Percentiles rank a stretch among this genome's conserved stretches.
phyloP scores from a whole-genome alignment of 495 filamentous ascomycete species.

The Recurvomyces mirabilis region DNA sequence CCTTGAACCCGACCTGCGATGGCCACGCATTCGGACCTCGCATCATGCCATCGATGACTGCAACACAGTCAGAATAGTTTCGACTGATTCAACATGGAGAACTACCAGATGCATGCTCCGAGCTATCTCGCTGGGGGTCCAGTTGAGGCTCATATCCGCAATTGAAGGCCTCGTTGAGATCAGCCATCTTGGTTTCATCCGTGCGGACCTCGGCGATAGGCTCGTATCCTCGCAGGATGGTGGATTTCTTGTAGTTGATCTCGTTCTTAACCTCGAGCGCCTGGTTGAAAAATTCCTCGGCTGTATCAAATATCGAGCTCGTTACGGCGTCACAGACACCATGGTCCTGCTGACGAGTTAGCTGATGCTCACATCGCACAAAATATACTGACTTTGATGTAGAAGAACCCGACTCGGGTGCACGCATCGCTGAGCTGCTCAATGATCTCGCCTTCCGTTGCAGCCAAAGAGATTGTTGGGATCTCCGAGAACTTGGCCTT shows the following conservation, averaged over 20 bases:
- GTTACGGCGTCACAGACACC: neutral
- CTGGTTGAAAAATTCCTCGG: no score
- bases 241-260: slow-evolving; percentile 5
- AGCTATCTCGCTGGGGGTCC: neutral
- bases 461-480: neutral
- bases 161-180: slow-evolving; percentile 15
- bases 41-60: neutral
- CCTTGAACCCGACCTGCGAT: slow-evolving; percentile 5
- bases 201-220: no score
- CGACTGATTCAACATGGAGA: no score
- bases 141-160: slow-evolving; percentile 5
- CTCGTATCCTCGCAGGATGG: slow-evolving; percentile 1
- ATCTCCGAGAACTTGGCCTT: slow-evolving; percentile 7
- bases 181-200: slow-evolving; percentile 4
- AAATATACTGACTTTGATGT: neutral
- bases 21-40: slow-evolving; percentile 8
- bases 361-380: no score
- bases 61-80: no score
- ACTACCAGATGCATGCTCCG: no score
- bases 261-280: neutral
- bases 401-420: slow-evolving; percentile 5
- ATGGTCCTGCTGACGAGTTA: neutral
- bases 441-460: neutral
- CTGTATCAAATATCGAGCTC: no score
- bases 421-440: slow-evolving; percentile 4